These are phyloP conservation scores for Paraphaeosphaeria minitans DNA, from an alignment of 2,329 filamentous ascomycete genomes.

Conservation along the genomic window DNA sequence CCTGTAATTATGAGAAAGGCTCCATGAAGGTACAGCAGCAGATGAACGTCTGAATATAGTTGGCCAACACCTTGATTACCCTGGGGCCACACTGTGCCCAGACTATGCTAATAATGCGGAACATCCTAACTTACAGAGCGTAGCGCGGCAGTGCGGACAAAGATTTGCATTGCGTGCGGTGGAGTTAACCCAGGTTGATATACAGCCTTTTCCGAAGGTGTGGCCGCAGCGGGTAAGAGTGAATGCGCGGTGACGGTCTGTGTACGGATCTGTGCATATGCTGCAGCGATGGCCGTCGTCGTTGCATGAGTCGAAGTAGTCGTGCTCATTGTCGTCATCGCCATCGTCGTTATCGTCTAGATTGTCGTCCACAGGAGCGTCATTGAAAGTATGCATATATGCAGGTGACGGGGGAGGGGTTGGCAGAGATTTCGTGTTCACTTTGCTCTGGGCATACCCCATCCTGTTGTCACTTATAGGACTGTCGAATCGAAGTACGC, in stretches of 20 bases:
- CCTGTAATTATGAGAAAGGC: not conserved
- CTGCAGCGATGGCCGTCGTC: constrained; percentile 12
- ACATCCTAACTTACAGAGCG: constrained; percentile 10
- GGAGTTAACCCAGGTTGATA: constrained; percentile 20
- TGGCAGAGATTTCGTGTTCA: not conserved
- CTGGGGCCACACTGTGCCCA: too few species aligned
- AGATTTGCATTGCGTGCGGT: constrained; percentile 15
- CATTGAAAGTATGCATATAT: not conserved
- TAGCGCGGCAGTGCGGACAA: constrained; percentile 20
- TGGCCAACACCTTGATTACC: too few species aligned
- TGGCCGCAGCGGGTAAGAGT: constrained; percentile 16
- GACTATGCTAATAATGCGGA: too few species aligned
- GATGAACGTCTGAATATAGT: too few species aligned
- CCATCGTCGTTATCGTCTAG: not conserved
- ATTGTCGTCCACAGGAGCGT: not conserved
- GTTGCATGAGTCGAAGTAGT: not conserved
- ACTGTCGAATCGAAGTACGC: not conserved
- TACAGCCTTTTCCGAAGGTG: constrained; percentile 17
- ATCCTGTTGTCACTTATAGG: not conserved
- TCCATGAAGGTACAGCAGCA: too few species aligned
- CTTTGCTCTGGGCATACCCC: not conserved
- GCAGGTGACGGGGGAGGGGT: not conserved
- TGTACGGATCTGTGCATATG: constrained; percentile 19
- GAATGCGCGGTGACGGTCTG: constrained; percentile 13
- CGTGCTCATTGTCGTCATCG: constrained; percentile 1